phyloP scores from a whole-genome alignment of 2,329 filamentous ascomycete genomes.

The Pyrenophora graminea region DNA sequence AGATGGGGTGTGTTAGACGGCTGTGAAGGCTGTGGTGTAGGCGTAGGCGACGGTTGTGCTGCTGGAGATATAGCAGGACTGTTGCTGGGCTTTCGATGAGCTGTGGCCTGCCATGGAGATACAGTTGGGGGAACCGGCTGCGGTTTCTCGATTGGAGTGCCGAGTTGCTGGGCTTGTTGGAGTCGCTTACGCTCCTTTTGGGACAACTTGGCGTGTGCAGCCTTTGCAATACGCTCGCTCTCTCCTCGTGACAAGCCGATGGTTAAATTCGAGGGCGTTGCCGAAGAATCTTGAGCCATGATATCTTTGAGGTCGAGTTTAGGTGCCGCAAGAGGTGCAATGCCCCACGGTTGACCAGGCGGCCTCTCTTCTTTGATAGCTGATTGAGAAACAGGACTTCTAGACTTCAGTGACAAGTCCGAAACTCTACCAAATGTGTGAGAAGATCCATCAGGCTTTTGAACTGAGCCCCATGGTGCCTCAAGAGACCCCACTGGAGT shows the following conservation, averaged over 20 bases:
- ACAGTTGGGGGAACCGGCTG: slow-evolving; percentile 36
- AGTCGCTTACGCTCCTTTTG: slow-evolving; percentile 85
- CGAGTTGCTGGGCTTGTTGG: slow-evolving; percentile 45
- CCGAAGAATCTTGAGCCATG: slow-evolving; percentile 65
- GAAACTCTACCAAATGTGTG: slow-evolving; percentile 12
- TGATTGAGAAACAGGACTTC: slow-evolving; percentile 28
- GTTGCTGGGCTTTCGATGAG: slow-evolving; percentile 37
- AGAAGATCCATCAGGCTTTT: slow-evolving; percentile 23
- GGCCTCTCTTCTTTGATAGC: slow-evolving; percentile 28
- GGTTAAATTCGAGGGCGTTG: slow-evolving; percentile 58
- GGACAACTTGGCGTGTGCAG: slow-evolving; percentile 67
- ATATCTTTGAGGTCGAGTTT: slow-evolving; percentile 79
- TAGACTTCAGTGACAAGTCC: slow-evolving; percentile 24
- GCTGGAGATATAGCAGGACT: slow-evolving; percentile 19
- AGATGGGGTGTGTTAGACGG: slow-evolving; percentile 55
- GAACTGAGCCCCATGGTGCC: slow-evolving; percentile 29
- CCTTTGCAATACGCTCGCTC: slow-evolving; percentile 42
- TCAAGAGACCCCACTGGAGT: slow-evolving; percentile 29
- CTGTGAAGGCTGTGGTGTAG: slow-evolving; percentile 21
- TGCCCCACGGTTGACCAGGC: slow-evolving; percentile 57
- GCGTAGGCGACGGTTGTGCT: slow-evolving; percentile 14
- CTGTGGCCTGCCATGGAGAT: slow-evolving; percentile 43
- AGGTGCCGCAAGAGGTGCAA: slow-evolving; percentile 58
- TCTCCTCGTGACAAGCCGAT: slow-evolving; percentile 55
- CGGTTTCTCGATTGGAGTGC: slow-evolving; percentile 33